Conservation (phyloP, 73 alveolate genomes). For the Diophrys appendiculata region DNA sequence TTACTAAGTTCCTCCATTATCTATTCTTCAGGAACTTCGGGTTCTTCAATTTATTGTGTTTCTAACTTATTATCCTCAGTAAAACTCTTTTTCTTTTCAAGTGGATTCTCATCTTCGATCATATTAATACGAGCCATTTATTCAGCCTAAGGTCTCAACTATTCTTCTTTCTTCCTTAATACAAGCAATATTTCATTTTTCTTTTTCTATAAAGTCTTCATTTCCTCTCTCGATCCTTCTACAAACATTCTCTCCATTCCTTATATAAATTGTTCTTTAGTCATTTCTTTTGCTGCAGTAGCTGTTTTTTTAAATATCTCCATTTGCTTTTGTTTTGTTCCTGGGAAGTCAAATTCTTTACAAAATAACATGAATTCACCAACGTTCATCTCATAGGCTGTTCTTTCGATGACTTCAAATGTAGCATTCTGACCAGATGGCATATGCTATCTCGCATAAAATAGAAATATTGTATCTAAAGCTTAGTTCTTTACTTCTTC, state of each 20-base stretch:
- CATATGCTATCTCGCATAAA: neutral
- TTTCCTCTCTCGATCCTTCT: neutral
- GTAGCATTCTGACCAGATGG: neutral
- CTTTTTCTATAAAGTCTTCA: neutral
- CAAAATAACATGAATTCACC: neutral
- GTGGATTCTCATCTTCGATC: neutral
- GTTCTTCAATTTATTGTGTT: neutral
- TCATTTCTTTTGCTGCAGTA: neutral
- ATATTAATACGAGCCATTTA: neutral
- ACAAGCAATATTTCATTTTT: neutral
- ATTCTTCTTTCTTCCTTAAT: neutral
- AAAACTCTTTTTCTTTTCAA: neutral
- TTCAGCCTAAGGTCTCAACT: neutral
- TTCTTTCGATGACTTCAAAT: neutral
- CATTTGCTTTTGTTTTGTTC: neutral
- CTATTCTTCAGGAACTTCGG: neutral
- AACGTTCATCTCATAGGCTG: neutral
- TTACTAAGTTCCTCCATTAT: neutral
- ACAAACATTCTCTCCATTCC: neutral
- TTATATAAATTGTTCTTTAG: too few relatives aligned
- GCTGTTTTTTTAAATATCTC: neutral
- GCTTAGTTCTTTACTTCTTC: neutral
- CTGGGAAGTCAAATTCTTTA: neutral
- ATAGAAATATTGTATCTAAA: too few relatives aligned
- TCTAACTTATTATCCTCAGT: neutral